A percentile compares a stretch with the other conserved stretches of the same genome.
phyloP scores from a whole-genome alignment of 2,329 filamentous ascomycete species.

The Fusarium tricinctum region DNA sequence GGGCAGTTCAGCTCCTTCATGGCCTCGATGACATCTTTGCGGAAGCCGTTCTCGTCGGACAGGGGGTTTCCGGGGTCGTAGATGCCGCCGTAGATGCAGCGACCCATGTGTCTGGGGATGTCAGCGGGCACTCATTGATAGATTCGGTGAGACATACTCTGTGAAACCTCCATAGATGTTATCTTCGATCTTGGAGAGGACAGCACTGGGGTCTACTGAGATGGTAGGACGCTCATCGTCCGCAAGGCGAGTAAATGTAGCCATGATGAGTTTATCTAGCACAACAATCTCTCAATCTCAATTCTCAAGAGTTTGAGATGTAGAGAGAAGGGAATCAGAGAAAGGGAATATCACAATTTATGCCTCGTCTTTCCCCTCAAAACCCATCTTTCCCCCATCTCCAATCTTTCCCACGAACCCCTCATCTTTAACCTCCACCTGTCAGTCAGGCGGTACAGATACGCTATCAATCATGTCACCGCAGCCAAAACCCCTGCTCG shows the following conservation, averaged over 20 bases:
- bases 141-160: conserved; percentile 69
- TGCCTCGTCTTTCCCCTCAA: background rate
- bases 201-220: conserved; percentile 73
- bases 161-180: conserved; percentile 89
- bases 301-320: background rate
- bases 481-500: background rate
- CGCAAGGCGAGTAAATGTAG: conserved; percentile 77
- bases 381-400: conserved; percentile 1
- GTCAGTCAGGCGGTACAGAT: conserved; percentile 1
- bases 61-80: conserved; percentile 82
- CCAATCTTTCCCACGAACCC: conserved; percentile 7
- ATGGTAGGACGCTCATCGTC: conserved; percentile 74
- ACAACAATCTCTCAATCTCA: background rate
- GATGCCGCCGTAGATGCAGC: conserved; percentile 89
- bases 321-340: background rate
- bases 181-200: conserved; percentile 80
- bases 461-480: background rate
- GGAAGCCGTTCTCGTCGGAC: conserved; percentile 81
- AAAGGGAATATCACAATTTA: conserved; percentile 7
- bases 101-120: conserved; percentile 80
- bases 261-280: conserved; percentile 63
- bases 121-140: background rate
- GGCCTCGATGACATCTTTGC: conserved; percentile 81
- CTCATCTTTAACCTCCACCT: conserved; percentile 10
- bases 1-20: conserved; percentile 81